A percentile compares a stretch with the other conserved stretches of the same genome.
phyloP scores from a whole-genome alignment of 495 filamentous ascomycete species.

The Penicillium psychrofluorescens region DNA sequence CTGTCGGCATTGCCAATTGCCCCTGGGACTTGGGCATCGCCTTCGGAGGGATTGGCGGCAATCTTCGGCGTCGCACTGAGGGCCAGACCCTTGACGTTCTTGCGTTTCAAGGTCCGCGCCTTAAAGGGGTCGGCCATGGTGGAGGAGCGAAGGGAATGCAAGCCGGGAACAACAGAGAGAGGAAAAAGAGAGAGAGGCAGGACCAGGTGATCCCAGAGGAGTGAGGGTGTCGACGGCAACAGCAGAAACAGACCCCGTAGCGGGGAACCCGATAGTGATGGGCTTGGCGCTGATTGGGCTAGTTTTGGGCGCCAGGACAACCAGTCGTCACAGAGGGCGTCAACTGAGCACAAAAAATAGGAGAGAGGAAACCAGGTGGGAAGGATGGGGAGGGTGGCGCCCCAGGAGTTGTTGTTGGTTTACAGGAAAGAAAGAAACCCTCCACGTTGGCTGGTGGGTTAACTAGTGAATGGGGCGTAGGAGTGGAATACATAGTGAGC shows the following conservation, averaged over 20 bases:
- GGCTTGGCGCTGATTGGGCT: constrained; percentile 23
- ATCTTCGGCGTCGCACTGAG: constrained; percentile 63
- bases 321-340: too few relatives aligned
- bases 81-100: constrained; percentile 94
- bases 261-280: constrained; percentile 25
- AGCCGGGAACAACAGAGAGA: too few relatives aligned
- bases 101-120: constrained; percentile 88
- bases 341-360: too few relatives aligned
- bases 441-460: too few relatives aligned
- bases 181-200: too few relatives aligned
- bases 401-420: background rate
- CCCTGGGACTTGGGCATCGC: constrained; percentile 52
- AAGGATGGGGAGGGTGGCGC: background rate
- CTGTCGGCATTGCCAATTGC: constrained; percentile 52
- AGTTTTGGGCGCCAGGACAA: constrained; percentile 18
- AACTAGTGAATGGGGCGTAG: too few relatives aligned
- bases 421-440: background rate
- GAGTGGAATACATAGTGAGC: too few relatives aligned
- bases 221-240: too few relatives aligned
- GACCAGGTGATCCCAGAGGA: too few relatives aligned
- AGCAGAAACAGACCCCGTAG: background rate
- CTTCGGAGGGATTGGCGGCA: constrained; percentile 47
- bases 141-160: too few relatives aligned
- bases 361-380: background rate
- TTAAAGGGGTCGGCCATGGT: constrained; percentile 81